These are phyloP conservation scores for Apophysomyces elegans DNA, from an alignment of 371 early-diverging fungal genomes.

Conservation along the genomic window DNA sequence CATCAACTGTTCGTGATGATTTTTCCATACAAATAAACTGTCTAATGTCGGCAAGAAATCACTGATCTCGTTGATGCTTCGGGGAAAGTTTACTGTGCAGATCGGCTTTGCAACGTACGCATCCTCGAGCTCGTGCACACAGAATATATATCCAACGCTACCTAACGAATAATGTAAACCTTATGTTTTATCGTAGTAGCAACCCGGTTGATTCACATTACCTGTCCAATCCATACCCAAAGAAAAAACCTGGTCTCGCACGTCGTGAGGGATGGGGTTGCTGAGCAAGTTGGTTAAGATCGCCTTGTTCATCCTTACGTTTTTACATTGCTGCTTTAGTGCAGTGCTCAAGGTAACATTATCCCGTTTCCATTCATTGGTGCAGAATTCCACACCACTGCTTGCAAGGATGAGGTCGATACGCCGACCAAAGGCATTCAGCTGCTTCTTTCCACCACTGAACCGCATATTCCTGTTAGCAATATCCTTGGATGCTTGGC, in stretches of 20 bases:
- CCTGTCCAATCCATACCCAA: conserved; percentile 17
- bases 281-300: conserved; percentile 4
- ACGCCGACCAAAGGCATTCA: neutral
- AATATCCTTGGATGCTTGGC: conserved; percentile 8
- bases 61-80: neutral
- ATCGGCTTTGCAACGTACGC: conserved; percentile 9
- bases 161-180: conserved; percentile 5
- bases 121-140: conserved; percentile 6
- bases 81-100: conserved; percentile 6
- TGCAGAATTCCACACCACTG: neutral
- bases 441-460: neutral
- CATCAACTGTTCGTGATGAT: conserved; percentile 13
- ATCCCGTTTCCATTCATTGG: conserved; percentile 13
- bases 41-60: neutral
- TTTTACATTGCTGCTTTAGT: conserved; percentile 15
- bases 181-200: neutral
- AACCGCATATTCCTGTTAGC: conserved; percentile 11
- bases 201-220: neutral
- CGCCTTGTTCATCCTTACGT: conserved; percentile 18
- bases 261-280: neutral
- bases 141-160: conserved; percentile 13
- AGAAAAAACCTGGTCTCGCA: neutral
- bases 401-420: conserved; percentile 10
- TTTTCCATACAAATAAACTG: conserved; percentile 10
- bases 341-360: neutral